Evolutionary conservation across 2,329 filamentous ascomycete species (phyloP).

Genomic region (Leptographium procerum): DNA sequence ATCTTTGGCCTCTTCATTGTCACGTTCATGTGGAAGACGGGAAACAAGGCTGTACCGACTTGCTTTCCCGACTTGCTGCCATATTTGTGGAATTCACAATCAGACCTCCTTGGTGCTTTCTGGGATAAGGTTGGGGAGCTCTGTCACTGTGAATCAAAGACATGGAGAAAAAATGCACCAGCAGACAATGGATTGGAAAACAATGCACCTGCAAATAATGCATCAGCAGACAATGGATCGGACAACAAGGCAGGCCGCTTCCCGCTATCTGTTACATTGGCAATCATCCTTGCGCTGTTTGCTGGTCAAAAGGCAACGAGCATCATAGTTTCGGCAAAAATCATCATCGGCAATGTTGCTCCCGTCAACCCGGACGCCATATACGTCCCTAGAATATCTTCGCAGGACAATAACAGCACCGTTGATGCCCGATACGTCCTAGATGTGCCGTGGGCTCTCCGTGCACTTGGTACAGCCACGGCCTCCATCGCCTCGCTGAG

Average conservation of each 20-base stretch:
- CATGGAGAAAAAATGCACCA: too few relatives aligned
- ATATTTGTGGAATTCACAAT: neutral
- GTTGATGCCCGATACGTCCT: neutral
- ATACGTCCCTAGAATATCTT: neutral
- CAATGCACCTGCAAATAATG: too few relatives aligned
- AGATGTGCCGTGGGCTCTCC: neutral
- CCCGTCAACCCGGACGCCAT: slow-evolving; percentile 14
- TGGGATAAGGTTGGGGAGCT: neutral
- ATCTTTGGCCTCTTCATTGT: neutral
- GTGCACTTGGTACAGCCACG: neutral
- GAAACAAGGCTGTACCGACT: neutral
- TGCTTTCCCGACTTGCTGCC: neutral
- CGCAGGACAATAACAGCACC: too few relatives aligned
- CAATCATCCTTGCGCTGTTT: slow-evolving; percentile 7
- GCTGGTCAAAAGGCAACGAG: slow-evolving; percentile 10
- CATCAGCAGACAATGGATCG: too few relatives aligned
- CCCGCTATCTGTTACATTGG: slow-evolving; percentile 3
- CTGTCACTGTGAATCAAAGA: neutral
- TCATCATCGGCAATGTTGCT: slow-evolving; percentile 12
- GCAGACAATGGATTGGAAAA: too few relatives aligned
- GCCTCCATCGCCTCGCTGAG: neutral
- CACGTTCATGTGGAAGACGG: neutral
- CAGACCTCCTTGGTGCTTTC: neutral
- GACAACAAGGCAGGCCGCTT: too few relatives aligned
- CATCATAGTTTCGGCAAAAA: slow-evolving; percentile 10